Evolutionary conservation across 148 eudicot genomes (phyloP), one percentile per base, ranked within the genome.

Genomic region (Rhododendron williamsianum): DNA sequence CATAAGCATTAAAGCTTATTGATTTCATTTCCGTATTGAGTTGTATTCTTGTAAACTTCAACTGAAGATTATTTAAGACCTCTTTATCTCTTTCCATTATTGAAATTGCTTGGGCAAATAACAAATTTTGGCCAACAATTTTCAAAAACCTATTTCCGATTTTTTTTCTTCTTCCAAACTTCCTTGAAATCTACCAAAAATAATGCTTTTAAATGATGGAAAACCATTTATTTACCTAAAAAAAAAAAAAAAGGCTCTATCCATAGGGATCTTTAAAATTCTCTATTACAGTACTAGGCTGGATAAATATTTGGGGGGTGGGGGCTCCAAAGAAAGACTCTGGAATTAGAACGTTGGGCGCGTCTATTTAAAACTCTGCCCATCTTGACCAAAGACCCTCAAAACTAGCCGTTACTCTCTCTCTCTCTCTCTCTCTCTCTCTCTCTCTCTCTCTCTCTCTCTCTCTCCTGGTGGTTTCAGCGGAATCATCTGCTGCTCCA

Each of bases 341-440:
- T 2, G 67, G 51, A 60, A 84, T 83, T 23, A 23, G 49, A 84
- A 84, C 85, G 85, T 84, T 84, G 48, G 78, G 52, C 15, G 35
- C 30, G 38, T 41, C 87, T 73, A 36, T 88, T 73, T 85, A 76
- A 72, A 88, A 41, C 45, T 6, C 77, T 21, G 3, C 74, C 74
- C 82, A 51, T 41, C 19, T 51, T 46, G 82, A 46, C 84, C 43
- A 18, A 73, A 35, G 67, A 33, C 58, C 86, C 58, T 6, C 19
- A 46, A 78, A 84, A 88, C 89, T 91, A 89, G 90, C 93, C 91
- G 91, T 91, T 90, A 72, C 91, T 43, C 35, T 19, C 82, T 33
- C 87, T n/a, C n/a, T n/a, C n/a, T n/a, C n/a, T n/a, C n/a, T n/a
- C n/a, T n/a, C n/a, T n/a, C n/a, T n/a, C n/a, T n/a, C n/a, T n/a